Percentiles rank a stretch among this genome's conserved stretches.
These are phyloP conservation scores for Ophiognomonia clavigignenti-juglandacearum DNA, from an alignment of 2,329 filamentous ascomycete genomes.

Conservation along the genomic window DNA sequence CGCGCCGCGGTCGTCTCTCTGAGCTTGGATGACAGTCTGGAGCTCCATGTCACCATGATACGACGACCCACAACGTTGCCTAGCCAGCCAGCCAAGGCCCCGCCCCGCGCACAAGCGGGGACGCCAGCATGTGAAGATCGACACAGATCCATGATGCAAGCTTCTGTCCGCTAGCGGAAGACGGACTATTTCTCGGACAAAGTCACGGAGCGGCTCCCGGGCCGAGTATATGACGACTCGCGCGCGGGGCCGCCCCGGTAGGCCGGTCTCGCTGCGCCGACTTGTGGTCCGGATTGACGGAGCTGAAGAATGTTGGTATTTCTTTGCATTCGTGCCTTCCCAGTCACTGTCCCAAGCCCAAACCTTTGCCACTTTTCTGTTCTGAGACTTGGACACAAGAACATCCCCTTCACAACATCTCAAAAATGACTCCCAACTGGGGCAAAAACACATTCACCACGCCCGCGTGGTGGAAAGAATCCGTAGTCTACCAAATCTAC, in stretches of 20 bases:
- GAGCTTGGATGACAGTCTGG: too few relatives aligned
- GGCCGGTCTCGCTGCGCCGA: neutral
- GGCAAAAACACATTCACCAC: constrained; percentile 8
- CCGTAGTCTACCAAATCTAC: constrained; percentile 57
- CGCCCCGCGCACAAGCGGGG: neutral
- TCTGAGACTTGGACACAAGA: neutral
- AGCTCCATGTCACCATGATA: too few relatives aligned
- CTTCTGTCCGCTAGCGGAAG: neutral
- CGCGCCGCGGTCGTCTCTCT: too few relatives aligned
- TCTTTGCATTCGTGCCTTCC: neutral
- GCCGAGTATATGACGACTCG: constrained; percentile 10
- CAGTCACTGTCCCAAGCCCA: too few relatives aligned
- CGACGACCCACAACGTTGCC: too few relatives aligned
- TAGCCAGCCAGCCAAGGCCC: neutral
- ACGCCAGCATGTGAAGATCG: constrained; percentile 6
- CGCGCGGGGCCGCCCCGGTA: neutral
- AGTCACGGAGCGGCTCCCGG: constrained; percentile 8
- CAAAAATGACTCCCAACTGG: constrained; percentile 4
- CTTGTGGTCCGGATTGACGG: neutral
- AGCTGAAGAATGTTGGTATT: neutral
- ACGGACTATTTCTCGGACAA: constrained; percentile 15
- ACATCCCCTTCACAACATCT: neutral
- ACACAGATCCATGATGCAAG: neutral
- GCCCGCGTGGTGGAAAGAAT: constrained; percentile 55
- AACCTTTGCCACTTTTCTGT: neutral